Percentiles rank a stretch among this genome's conserved stretches.
Conservation (phyloP, 306 rosid species). For the Sophora flavescens region DNA sequence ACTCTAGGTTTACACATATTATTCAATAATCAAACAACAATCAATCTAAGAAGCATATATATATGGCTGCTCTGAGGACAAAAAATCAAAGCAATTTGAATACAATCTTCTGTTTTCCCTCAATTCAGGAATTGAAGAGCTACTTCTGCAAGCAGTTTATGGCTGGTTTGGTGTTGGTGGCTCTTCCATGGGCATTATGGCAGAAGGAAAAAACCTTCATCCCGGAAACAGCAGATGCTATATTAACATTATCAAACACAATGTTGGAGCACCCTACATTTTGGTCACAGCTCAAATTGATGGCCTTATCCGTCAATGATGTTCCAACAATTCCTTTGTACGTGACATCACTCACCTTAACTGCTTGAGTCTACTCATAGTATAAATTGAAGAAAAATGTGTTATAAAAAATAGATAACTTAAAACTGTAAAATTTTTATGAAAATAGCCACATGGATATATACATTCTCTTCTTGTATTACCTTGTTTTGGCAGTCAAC, state of each 20-base stretch:
- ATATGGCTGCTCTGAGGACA: slow-evolving; percentile 8
- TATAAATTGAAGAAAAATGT: background rate
- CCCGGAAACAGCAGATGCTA: slow-evolving; percentile 44
- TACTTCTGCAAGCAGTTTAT: slow-evolving; percentile 49
- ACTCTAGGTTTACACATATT: background rate
- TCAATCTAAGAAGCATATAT: background rate
- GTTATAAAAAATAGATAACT: background rate
- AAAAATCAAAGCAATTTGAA: slow-evolving; percentile 6
- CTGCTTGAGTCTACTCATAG: slow-evolving; percentile 43
- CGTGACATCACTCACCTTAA: slow-evolving; percentile 55
- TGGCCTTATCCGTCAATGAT: slow-evolving; percentile 47
- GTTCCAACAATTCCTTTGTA: slow-evolving; percentile 58
- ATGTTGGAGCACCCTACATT: slow-evolving; percentile 59
- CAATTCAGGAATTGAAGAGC: slow-evolving; percentile 5
- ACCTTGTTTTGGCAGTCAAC: slow-evolving; percentile 50
- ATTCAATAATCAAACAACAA: slow-evolving; percentile 9
- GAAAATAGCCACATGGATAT: background rate
- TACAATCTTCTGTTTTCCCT: background rate
- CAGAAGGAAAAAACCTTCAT: slow-evolving; percentile 43
- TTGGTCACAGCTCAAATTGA: slow-evolving; percentile 58
- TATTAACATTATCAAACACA: slow-evolving; percentile 50
- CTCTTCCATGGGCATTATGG: slow-evolving; percentile 61
- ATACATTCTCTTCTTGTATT: background rate
- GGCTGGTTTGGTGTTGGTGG: slow-evolving; percentile 49
- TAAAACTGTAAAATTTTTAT: background rate